Evolutionary conservation across 768 basidiomycete genomes (phyloP).

Genomic region (Leccinum disarticulatum): DNA sequence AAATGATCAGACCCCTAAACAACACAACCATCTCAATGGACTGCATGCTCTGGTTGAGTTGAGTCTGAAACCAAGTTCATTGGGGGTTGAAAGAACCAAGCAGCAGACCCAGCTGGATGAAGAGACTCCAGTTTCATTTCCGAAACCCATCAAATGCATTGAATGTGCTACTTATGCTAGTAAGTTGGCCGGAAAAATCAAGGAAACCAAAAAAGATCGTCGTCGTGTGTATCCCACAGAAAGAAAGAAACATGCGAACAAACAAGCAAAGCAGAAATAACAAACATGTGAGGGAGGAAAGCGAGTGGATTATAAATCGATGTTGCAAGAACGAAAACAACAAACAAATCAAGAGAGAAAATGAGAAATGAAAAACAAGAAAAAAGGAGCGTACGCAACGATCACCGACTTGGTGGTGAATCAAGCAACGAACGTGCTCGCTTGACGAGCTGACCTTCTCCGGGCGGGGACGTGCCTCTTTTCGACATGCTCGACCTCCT

Average conservation of each 20-base stretch:
- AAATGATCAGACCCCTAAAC: too few relatives aligned
- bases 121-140: neutral
- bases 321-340: slow-evolving; percentile 1
- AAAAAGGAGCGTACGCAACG: slow-evolving; percentile 22
- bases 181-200: neutral
- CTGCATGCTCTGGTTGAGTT: too few relatives aligned
- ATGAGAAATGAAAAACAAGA: slow-evolving; percentile 1
- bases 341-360: neutral
- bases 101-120: too few relatives aligned
- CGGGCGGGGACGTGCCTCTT: slow-evolving; percentile 59
- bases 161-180: neutral
- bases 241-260: slow-evolving; percentile 1
- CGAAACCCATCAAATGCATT: neutral
- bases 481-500: slow-evolving; percentile 57
- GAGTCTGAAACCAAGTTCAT: too few relatives aligned
- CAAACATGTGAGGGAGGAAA: neutral
- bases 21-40: too few relatives aligned
- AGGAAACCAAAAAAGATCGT: slow-evolving; percentile 6
- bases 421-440: slow-evolving; percentile 42
- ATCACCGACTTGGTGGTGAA: slow-evolving; percentile 3
- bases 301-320: neutral
- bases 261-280: neutral
- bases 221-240: slow-evolving; percentile 7
- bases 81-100: too few relatives aligned
- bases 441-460: slow-evolving; percentile 58